Percentiles rank a stretch among this genome's conserved stretches.
phyloP scores from a whole-genome alignment of 1,284 basidiomycete species.

The Papiliotrema fonsecae region DNA sequence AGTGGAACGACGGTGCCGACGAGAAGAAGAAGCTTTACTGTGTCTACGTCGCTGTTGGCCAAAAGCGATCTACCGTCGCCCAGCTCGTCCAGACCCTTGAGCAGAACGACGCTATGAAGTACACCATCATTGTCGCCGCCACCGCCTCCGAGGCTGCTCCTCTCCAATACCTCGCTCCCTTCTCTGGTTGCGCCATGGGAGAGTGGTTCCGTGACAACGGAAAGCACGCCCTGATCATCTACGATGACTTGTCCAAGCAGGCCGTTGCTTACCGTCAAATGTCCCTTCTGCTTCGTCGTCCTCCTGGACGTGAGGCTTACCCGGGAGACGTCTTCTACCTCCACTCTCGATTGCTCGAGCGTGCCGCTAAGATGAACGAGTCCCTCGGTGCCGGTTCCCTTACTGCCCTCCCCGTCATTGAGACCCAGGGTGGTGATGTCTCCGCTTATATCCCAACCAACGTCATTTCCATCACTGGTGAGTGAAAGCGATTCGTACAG shows the following conservation, averaged over 20 bases:
- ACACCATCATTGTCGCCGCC: conserved; percentile 96
- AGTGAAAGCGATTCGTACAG: not conserved
- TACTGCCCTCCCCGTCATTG: conserved; percentile 98
- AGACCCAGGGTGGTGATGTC: conserved; percentile 99
- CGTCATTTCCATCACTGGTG: conserved; percentile 86
- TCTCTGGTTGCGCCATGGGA: conserved; percentile 99
- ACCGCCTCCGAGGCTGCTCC: conserved; percentile 99
- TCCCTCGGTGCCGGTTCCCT: conserved; percentile 96
- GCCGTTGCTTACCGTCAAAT: conserved; percentile 99
- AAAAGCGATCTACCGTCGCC: conserved; percentile 98
- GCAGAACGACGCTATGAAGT: conserved; percentile 99
- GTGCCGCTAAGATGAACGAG: conserved; percentile 99
- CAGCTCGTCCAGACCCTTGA: conserved; percentile 99
- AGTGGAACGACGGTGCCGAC: conserved; percentile 96
- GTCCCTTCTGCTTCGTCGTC: conserved; percentile 98
- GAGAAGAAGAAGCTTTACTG: conserved; percentile 99
- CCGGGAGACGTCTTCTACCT: conserved; percentile 99
- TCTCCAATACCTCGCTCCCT: conserved; percentile 97
- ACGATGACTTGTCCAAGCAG: conserved; percentile 99
- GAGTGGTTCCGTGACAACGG: conserved; percentile 99
- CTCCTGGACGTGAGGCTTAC: conserved; percentile 99
- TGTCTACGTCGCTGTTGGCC: conserved; percentile 98
- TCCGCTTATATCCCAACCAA: conserved; percentile 83
- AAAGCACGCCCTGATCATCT: conserved; percentile 93
- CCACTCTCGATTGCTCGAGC: conserved; percentile 98